Evolutionary conservation across 768 basidiomycete genomes (phyloP).

Genomic region (Sarcomyxa edulis): DNA sequence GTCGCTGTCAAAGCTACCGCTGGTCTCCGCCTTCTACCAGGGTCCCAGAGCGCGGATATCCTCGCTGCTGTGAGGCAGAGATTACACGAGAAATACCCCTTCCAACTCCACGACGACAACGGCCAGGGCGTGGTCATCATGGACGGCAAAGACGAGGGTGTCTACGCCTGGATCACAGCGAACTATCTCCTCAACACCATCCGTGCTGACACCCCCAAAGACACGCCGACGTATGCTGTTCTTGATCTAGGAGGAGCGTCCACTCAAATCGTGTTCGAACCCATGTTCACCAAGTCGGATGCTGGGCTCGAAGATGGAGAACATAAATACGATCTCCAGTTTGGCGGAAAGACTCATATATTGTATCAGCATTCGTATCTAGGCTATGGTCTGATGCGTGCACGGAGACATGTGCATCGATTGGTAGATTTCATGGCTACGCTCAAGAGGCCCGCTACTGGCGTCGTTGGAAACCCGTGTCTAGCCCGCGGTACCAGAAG

Average conservation of each 20-base stretch:
- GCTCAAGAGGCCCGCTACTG: constrained; percentile 31
- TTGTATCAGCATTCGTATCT: constrained; percentile 98
- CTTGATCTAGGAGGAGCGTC: constrained; percentile 96
- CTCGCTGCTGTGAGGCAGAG: constrained; percentile 65
- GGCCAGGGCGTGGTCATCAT: constrained; percentile 76
- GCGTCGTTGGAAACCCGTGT: constrained; percentile 71
- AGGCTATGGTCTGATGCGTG: constrained; percentile 92
- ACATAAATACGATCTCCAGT: constrained; percentile 82
- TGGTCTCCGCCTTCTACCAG: constrained; percentile 71
- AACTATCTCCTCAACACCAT: constrained; percentile 86
- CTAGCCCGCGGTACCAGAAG: constrained; percentile 61
- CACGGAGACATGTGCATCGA: constrained; percentile 78
- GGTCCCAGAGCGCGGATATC: constrained; percentile 59
- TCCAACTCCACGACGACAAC: constrained; percentile 46
- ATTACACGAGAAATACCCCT: constrained; percentile 59
- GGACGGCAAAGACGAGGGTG: constrained; percentile 95
- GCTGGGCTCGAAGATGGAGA: constrained; percentile 79
- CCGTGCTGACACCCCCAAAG: constrained; percentile 40
- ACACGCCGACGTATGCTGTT: constrained; percentile 71
- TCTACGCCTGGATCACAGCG: constrained; percentile 98
- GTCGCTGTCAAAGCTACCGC: constrained; percentile 92
- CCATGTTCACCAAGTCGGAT: constrained; percentile 42
- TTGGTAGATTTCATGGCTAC: constrained; percentile 83
- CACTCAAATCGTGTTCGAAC: constrained; percentile 97
- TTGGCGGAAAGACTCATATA: constrained; percentile 64